These are phyloP conservation scores for Russula sp. DNA, from an alignment of 768 basidiomycete genomes.

Conservation along the genomic window DNA sequence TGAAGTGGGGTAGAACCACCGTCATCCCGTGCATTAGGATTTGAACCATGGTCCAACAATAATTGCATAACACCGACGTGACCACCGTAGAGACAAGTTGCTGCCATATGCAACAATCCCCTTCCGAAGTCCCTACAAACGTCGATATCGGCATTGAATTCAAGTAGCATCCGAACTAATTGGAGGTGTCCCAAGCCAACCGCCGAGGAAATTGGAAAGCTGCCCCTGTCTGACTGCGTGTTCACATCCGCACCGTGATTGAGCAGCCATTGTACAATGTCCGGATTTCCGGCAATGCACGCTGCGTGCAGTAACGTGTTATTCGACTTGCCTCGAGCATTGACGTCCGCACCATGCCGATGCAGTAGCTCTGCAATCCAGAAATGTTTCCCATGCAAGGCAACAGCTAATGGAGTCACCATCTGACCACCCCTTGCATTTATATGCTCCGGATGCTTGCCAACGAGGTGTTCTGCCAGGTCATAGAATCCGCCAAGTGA, in stretches of 20 bases:
- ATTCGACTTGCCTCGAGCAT: background rate
- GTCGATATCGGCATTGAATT: conserved; percentile 1
- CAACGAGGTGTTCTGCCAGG: background rate
- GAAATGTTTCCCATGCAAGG: background rate
- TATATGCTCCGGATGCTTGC: background rate
- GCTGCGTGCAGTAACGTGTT: background rate
- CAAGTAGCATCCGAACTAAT: background rate
- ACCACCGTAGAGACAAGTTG: background rate
- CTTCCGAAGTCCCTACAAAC: background rate
- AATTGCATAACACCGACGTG: background rate
- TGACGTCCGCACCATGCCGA: background rate
- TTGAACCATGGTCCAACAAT: too few relatives aligned
- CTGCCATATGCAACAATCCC: background rate
- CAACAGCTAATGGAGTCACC: conserved; percentile 3
- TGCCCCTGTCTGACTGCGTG: accelerated
- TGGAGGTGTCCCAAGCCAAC: background rate
- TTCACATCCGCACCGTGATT: background rate
- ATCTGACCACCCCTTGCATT: background rate
- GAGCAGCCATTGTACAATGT: background rate
- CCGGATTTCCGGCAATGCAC: accelerated
- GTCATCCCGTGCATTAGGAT: background rate
- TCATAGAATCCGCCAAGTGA: conserved; percentile 9
- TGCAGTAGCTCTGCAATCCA: background rate
- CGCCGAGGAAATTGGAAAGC: background rate
- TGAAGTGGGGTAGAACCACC: background rate